phyloP scores from a whole-genome alignment of 2,329 filamentous ascomycete species.

The Pseudocercospora crystallina region DNA sequence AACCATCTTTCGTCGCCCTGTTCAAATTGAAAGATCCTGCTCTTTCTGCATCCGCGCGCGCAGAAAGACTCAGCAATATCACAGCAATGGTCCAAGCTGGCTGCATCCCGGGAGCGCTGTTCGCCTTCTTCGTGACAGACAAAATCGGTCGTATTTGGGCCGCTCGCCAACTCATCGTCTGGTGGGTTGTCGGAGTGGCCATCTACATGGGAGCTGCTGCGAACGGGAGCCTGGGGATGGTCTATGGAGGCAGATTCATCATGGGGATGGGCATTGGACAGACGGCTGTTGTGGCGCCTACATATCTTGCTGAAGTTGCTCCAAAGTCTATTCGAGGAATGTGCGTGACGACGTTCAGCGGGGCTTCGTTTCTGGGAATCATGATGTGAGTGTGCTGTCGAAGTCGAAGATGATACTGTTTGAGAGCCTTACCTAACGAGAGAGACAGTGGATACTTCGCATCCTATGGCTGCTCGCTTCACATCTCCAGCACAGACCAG shows the following conservation, averaged over 20 bases:
- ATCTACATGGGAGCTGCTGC: slow-evolving; percentile 36
- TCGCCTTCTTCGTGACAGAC: slow-evolving; percentile 54
- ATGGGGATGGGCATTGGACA: slow-evolving; percentile 54
- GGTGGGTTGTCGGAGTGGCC: slow-evolving; percentile 43
- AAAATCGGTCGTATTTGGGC: slow-evolving; percentile 44
- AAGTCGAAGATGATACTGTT: not conserved
- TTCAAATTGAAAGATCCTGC: slow-evolving; percentile 21
- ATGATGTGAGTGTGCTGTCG: slow-evolving; percentile 49
- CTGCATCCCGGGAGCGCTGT: slow-evolving; percentile 67
- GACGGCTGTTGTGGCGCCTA: slow-evolving; percentile 47
- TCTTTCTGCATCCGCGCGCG: slow-evolving; percentile 55
- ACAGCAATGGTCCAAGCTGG: slow-evolving; percentile 79
- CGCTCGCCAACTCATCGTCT: slow-evolving; percentile 41
- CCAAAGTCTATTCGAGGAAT: slow-evolving; percentile 64
- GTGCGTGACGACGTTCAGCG: slow-evolving; percentile 68
- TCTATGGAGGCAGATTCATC: slow-evolving; percentile 66
- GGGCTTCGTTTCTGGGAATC: slow-evolving; percentile 69
- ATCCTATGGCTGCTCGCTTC: slow-evolving; percentile 35
- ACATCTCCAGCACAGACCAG: slow-evolving; percentile 42
- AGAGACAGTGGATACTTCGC: not conserved
- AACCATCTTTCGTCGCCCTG: too few relatives aligned
- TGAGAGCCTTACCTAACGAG: too few relatives aligned
- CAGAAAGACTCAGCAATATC: slow-evolving; percentile 69
- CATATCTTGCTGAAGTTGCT: slow-evolving; percentile 61
- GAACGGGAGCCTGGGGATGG: slow-evolving; percentile 36